These are phyloP conservation scores for Colletotrichum plurivorum DNA, from an alignment of 2,329 filamentous ascomycete genomes.

Conservation along the genomic window DNA sequence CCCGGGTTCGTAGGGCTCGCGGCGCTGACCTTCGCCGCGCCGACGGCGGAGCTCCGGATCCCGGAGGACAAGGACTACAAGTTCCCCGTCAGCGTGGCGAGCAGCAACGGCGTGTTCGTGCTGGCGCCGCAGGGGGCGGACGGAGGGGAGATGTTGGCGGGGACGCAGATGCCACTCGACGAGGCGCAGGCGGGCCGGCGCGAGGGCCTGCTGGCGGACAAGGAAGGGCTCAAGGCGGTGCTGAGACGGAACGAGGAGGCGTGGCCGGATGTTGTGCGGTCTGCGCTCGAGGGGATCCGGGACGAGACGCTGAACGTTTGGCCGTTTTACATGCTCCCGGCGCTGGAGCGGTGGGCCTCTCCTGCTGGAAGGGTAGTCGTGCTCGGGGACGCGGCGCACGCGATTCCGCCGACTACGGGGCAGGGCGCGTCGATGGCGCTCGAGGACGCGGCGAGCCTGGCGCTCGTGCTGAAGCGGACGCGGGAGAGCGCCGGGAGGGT, in stretches of 20 bases:
- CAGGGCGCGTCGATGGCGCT: constrained; percentile 64
- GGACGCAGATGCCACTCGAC: constrained; percentile 56
- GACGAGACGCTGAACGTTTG: constrained; percentile 58
- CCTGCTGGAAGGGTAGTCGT: constrained; percentile 55
- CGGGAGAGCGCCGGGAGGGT: constrained; percentile 42
- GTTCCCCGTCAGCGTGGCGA: constrained; percentile 60
- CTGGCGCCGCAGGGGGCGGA: constrained; percentile 61
- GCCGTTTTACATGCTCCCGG: constrained; percentile 65
- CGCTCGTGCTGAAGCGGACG: constrained; percentile 53
- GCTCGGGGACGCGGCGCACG: constrained; percentile 64
- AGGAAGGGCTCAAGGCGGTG: constrained; percentile 52
- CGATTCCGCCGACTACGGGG: constrained; percentile 61
- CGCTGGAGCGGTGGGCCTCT: constrained; percentile 61
- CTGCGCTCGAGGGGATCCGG: constrained; percentile 49
- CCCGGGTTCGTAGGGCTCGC: constrained; percentile 66
- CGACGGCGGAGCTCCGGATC: constrained; percentile 53
- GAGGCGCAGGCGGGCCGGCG: constrained; percentile 58
- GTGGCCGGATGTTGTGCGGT: constrained; percentile 53
- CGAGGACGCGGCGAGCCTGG: constrained; percentile 64
- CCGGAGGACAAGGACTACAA: constrained; percentile 50
- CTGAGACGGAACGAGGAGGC: constrained; percentile 51
- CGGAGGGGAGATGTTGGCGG: constrained; percentile 55
- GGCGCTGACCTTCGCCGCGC: constrained; percentile 53
- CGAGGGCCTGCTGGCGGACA: constrained; percentile 57
- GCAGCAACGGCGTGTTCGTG: constrained; percentile 61